phyloP scores from a whole-genome alignment of 2,329 filamentous ascomycete genomes.

The Madurella fahalii region DNA sequence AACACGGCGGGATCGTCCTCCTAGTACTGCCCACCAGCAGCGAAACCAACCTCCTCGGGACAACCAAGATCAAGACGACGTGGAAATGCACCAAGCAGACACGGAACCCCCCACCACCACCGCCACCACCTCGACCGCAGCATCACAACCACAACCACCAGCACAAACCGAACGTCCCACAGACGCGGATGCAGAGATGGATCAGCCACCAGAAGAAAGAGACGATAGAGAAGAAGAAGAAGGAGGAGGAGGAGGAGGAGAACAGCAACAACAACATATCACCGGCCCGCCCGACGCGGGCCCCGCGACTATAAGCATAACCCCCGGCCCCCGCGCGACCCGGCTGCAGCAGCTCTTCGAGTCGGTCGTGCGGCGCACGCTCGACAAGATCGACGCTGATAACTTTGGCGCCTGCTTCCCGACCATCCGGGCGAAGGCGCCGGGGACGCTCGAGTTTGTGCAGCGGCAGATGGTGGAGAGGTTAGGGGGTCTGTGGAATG shows the following conservation, averaged over 20 bases:
- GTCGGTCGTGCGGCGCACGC: conserved; percentile 49
- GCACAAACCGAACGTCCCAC: too few species aligned
- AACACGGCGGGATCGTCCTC: too few species aligned
- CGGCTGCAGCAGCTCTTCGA: conserved; percentile 53
- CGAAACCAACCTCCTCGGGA: too few species aligned
- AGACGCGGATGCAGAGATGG: too few species aligned
- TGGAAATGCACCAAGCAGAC: too few species aligned
- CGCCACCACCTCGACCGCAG: too few species aligned
- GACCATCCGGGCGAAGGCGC: conserved; percentile 50
- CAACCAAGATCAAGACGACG: too few species aligned
- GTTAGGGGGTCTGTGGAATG: conserved; percentile 50
- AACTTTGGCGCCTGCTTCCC: conserved; percentile 61
- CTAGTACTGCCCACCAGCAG: too few species aligned
- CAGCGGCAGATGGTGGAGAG: conserved; percentile 57
- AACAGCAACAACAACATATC: conserved; percentile 6
- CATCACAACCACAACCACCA: too few species aligned
- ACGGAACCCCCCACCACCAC: too few species aligned
- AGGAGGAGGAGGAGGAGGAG: neutral
- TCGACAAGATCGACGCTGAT: conserved; percentile 51
- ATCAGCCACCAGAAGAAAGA: too few species aligned
- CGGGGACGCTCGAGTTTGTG: conserved; percentile 49
- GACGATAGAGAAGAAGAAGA: neutral
- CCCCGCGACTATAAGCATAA: conserved; percentile 38
- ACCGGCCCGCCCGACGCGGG: conserved; percentile 28
- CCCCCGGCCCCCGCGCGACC: conserved; percentile 54